Evolutionary conservation across 495 filamentous ascomycete genomes (phyloP).

Genomic region (Tuber magnatum): DNA sequence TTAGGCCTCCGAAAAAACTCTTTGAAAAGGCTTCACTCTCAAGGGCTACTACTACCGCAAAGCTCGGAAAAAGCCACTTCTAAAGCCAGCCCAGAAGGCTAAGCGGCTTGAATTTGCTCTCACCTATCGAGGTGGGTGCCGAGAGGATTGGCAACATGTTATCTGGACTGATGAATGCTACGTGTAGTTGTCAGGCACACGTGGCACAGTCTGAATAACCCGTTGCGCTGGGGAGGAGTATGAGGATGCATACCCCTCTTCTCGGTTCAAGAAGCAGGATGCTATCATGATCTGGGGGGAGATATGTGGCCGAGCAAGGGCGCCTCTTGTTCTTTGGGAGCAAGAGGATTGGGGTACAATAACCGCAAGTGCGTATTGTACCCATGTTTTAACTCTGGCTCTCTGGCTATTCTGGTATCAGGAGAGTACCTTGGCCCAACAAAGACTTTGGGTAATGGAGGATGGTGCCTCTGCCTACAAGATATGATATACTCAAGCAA

Average conservation of each 20-base stretch:
- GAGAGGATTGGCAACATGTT: neutral
- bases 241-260: conserved; percentile 4
- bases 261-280: conserved; percentile 7
- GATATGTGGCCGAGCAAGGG: neutral
- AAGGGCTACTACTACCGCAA: neutral
- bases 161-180: no score
- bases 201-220: no score
- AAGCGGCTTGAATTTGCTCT: no score
- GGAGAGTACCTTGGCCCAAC: conserved; percentile 8
- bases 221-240: neutral
- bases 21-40: neutral
- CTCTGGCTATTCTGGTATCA: no score
- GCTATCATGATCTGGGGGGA: conserved; percentile 13
- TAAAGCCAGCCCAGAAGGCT: neutral
- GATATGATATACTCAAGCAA: no score
- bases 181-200: neutral
- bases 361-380: neutral
- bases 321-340: conserved; percentile 4
- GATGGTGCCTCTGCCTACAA: no score
- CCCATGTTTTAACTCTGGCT: neutral
- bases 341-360: neutral
- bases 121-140: no score
- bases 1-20: neutral
- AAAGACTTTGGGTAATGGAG: neutral
- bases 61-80: neutral